Evolutionary conservation across 306 rosid genomes (phyloP), one percentile per base, ranked within the genome.

Genomic region (Vigna angularis): DNA sequence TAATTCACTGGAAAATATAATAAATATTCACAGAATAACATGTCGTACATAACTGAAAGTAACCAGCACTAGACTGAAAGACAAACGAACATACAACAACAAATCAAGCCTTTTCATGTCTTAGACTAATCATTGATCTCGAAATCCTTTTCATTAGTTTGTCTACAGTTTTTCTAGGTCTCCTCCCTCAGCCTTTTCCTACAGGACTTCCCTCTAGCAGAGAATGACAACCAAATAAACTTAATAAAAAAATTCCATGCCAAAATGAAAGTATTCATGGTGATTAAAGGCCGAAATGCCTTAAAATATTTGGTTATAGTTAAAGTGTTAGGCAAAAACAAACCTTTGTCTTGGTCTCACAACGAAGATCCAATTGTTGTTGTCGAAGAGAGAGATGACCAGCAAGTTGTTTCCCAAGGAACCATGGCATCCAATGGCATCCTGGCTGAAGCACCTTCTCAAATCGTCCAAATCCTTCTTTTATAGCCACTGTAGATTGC

Each of bases 291-390:
- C 28, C 28, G 22, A 12, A 58, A 76, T 79, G 84, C 53, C 16
- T 49, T 48, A 40, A 32, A 57, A 53, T 58, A 51, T 73, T 49
- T 64, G 74, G 67, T 72, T 62, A 68, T 72, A 62, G 55, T 26
- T 18, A 26, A 56, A 57, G 53, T 74, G 11, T 58, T 6, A 56
- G 52, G 81, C 77, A 79, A 68, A 48, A 57, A 47, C 75, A 70
- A 34, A 94, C 98, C 97, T 94, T 94, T 45, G 98, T 92, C 89
- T 94, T 94, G 82, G 98, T 94, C 86, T 94, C 98, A 62, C 98
- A 94, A 2, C 81, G 79, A 51, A 94, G 85, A 48, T 94, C 98
- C 90, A 94, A 70, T 72, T 94, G 98, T 87, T 90, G 97, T 82
- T 90, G 70, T 70, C 98, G 87, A 53, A 94, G 94, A 85, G 98